Evolutionary conservation across 2,329 filamentous ascomycete species (phyloP).

Genomic region (Phialophora verrucosa): DNA sequence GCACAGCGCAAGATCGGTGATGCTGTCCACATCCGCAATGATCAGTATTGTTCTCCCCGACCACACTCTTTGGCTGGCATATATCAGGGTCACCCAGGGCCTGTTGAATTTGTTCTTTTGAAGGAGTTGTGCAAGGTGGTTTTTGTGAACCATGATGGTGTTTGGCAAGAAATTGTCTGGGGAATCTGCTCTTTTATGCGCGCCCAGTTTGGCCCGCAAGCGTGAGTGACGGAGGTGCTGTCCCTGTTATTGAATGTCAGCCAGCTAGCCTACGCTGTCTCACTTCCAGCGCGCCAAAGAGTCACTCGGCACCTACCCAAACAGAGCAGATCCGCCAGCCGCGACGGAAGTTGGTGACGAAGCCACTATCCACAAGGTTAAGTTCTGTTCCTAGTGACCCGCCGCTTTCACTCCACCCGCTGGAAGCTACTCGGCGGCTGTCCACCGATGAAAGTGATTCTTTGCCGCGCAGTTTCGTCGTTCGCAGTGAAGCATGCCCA

Average conservation of each 20-base stretch:
- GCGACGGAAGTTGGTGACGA: background rate
- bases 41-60: background rate
- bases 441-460: background rate
- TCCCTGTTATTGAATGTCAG: background rate
- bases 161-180: background rate
- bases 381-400: background rate
- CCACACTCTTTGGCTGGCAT: background rate
- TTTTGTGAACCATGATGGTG: background rate
- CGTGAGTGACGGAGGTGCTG: background rate
- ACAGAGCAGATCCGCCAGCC: background rate
- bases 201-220: background rate
- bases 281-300: conserved; percentile 1
- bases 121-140: background rate
- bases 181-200: background rate
- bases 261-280: background rate
- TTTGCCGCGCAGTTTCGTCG: background rate
- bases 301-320: background rate
- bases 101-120: background rate
- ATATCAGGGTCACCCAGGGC: background rate
- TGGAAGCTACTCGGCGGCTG: background rate
- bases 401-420: background rate
- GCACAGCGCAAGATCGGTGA: background rate
- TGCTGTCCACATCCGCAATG: background rate
- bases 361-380: background rate
- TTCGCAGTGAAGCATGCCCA: background rate